Percentiles rank a stretch among this genome's conserved stretches.
Conservation (phyloP, 495 filamentous ascomycete genomes). For the Trichoderma asperelloides region DNA sequence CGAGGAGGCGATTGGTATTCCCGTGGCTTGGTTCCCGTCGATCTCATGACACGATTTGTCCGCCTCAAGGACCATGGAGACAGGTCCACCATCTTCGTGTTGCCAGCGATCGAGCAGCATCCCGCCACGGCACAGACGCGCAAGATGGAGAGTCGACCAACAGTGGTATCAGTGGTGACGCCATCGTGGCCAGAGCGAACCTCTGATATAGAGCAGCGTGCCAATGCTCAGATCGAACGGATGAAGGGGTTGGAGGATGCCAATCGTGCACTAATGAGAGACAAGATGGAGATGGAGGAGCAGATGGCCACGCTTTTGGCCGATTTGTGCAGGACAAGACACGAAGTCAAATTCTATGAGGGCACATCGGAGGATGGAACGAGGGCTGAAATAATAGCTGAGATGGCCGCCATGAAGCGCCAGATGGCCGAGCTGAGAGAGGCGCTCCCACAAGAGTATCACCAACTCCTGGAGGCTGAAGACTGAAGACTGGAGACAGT, state of each 20-base stretch:
- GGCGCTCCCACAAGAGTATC: not conserved
- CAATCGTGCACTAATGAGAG: not conserved
- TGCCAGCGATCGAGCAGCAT: constrained; percentile 38
- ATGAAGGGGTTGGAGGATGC: constrained; percentile 4
- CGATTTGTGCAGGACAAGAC: not conserved
- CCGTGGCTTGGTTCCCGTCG: constrained; percentile 32
- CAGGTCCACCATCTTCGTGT: constrained; percentile 34
- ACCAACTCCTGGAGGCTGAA: not conserved
- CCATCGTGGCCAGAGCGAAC: constrained; percentile 25
- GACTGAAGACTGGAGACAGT: not conserved
- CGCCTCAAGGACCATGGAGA: constrained; percentile 31
- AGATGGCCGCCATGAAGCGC: not conserved
- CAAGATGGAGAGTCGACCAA: constrained; percentile 34
- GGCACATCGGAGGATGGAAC: not conserved
- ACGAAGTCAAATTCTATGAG: constrained; percentile 7
- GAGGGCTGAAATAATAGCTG: not conserved
- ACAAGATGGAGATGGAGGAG: constrained; percentile 5
- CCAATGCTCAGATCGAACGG: not conserved
- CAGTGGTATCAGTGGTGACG: constrained; percentile 31
- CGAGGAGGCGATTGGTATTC: constrained; percentile 15
- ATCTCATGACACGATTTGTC: constrained; percentile 38
- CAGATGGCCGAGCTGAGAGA: constrained; percentile 4
- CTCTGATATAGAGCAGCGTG: constrained; percentile 26
- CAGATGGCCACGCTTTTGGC: not conserved
- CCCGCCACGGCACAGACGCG: constrained; percentile 31